Conservation (phyloP, 2,329 filamentous ascomycete species). For the Ascochyta koolunga region DNA sequence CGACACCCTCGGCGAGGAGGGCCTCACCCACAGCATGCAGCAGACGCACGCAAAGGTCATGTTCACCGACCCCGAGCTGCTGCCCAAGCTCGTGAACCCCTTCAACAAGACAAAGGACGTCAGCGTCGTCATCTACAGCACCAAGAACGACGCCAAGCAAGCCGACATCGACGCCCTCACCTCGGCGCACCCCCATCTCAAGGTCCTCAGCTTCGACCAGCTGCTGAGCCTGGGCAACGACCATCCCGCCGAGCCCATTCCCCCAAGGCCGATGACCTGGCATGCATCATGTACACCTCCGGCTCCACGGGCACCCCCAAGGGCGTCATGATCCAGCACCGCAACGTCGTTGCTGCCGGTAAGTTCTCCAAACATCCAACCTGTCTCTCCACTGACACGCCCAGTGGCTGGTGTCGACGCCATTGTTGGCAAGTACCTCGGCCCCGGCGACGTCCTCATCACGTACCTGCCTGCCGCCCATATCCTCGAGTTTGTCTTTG, state of each 20-base stretch:
- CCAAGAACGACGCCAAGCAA: slow-evolving; percentile 58
- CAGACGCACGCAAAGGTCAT: slow-evolving; percentile 83
- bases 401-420: slow-evolving; percentile 76
- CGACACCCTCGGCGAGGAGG: slow-evolving; percentile 85
- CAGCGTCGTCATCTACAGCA: slow-evolving; percentile 65
- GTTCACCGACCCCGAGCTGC: slow-evolving; percentile 82
- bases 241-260: slow-evolving; percentile 72
- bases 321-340: slow-evolving; percentile 83
- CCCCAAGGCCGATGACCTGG: slow-evolving; percentile 78
- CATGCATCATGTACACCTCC: slow-evolving; percentile 83
- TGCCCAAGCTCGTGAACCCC: slow-evolving; percentile 59
- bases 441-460: slow-evolving; percentile 77
- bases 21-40: slow-evolving; percentile 82
- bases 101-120: slow-evolving; percentile 62
- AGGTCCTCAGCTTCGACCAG: slow-evolving; percentile 62
- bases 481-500: slow-evolving; percentile 95
- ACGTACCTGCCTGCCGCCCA: slow-evolving; percentile 94
- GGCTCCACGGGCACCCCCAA: slow-evolving; percentile 90
- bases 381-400: slow-evolving; percentile 16
- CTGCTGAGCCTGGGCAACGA: slow-evolving; percentile 63
- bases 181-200: slow-evolving; percentile 59
- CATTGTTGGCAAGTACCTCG: slow-evolving; percentile 78
- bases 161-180: slow-evolving; percentile 62
- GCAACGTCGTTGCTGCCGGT: slow-evolving; percentile 78
- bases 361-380: slow-evolving; percentile 43